Evolutionary conservation across 805 yeast genomes (phyloP), one percentile per base, ranked within the genome.

Genomic region (Suhomyces prunicola): DNA sequence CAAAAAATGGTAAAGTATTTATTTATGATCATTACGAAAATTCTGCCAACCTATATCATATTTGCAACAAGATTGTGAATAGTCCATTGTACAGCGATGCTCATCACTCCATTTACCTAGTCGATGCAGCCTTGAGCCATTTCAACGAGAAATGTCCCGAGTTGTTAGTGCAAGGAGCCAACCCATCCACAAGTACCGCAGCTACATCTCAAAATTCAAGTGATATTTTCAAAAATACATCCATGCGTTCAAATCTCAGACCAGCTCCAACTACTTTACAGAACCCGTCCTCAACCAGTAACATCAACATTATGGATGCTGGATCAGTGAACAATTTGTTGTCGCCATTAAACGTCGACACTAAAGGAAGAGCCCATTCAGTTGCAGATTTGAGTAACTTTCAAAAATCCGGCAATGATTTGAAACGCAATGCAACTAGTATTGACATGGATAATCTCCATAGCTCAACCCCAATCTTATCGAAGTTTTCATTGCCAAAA

Each of bases 401-500:
- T 4, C 48, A 58, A 51, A 52, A 56, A 57, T 46, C 54, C 42
- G 15, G 57, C 58, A 15, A 58, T 46, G 51, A 48, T 4, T 48
- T 48, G 33, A 48, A 48, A 29, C 46, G 51, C 6, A 27, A 48
- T 13, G 29, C 51, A 10, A 41, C 40, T 50, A 51, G 45, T 58
- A 54, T 23, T 52, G 61, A 33, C 55, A 55, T 19, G 46, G 65
- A 27, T 47, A 59, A 10, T 56, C 57, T 15, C 51, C 60, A 24
- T 42, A 56, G 29, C 51, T 68, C 31, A 52, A 72, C 48, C 3
- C 78, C 79, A 5, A 72, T 73, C 1, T 66, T 81, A 26, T 76
- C 85, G 3, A 80, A 83, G 57, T 85, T 85, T 59, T 71, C 74
- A 35, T 70, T 85, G 35, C 89, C 89, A 0, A 72, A 69, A 19